Conservation (phyloP, 345 rosid species). For the Chamaenerion angustifolium region DNA sequence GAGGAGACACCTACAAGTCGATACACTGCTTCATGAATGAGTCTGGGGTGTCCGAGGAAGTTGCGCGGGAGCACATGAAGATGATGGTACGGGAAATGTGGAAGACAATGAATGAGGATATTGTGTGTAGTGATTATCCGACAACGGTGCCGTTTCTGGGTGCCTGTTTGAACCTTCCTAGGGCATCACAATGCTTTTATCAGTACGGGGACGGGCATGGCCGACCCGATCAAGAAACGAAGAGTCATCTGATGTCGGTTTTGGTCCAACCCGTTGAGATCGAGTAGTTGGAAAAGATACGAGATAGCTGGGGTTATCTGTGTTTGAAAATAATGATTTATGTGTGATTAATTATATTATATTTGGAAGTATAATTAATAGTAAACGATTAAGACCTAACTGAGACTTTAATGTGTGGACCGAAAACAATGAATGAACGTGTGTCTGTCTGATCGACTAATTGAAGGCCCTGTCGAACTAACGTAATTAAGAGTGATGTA, state of each 20-base stretch:
- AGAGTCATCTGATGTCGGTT: conserved; percentile 1
- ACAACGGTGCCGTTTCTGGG: conserved; percentile 1
- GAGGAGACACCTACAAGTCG: conserved; percentile 14
- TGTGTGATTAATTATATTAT: no score
- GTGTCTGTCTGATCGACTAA: no score
- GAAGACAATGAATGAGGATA: conserved; percentile 11
- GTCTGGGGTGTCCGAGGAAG: conserved; percentile 5
- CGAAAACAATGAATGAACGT: no score
- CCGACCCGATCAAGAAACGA: background rate
- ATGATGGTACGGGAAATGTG: conserved; percentile 4
- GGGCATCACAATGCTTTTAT: conserved; percentile 9
- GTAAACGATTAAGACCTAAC: no score
- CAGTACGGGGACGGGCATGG: conserved; percentile 13
- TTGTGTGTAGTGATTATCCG: background rate
- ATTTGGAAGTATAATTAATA: no score
- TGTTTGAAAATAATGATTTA: no score
- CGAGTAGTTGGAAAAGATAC: no score
- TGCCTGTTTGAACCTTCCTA: conserved; percentile 6
- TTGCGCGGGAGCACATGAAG: conserved; percentile 7
- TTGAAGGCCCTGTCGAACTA: no score
- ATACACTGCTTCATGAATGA: conserved; percentile 15
- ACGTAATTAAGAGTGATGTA: no score
- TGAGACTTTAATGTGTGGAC: no score
- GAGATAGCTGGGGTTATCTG: no score
- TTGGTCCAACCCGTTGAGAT: background rate